phyloP scores from a whole-genome alignment of 177 flowering plant genomes.

The Telopea speciosissima region DNA sequence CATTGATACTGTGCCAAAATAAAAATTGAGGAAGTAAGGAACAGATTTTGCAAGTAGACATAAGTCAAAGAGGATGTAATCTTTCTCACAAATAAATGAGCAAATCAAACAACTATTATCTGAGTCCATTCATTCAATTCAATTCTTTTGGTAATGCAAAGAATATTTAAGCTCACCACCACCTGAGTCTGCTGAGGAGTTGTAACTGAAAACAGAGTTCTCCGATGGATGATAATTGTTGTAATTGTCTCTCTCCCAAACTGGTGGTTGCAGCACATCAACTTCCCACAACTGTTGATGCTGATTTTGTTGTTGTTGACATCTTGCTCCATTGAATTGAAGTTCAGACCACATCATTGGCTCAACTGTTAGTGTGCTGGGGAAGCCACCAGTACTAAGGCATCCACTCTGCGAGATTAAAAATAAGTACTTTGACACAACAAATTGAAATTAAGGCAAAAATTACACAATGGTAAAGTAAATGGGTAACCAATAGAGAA shows the following conservation, averaged over 20 bases:
- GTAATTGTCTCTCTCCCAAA: conserved; percentile 46
- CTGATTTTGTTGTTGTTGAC: conserved; percentile 23
- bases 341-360: conserved; percentile 52
- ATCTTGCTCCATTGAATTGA: conserved; percentile 35
- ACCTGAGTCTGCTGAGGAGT: conserved; percentile 71
- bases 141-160: background rate
- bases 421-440: no score
- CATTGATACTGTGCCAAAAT: conserved; percentile 30
- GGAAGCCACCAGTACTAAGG: conserved; percentile 38
- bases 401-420: conserved; percentile 37
- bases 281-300: conserved; percentile 50
- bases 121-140: background rate
- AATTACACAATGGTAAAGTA: background rate
- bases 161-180: conserved; percentile 13
- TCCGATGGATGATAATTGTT: conserved; percentile 48
- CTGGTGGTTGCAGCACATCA: conserved; percentile 38
- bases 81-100: no score
- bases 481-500: background rate
- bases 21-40: background rate
- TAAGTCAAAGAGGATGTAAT: no score
- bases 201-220: conserved; percentile 48
- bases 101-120: no score
- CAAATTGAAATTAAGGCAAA: background rate
- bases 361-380: conserved; percentile 27
- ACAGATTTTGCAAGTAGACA: no score